Base-by-base conservation (phyloP, 495 filamentous ascomycete species). In the Amorphotheca resinae region DNA sequence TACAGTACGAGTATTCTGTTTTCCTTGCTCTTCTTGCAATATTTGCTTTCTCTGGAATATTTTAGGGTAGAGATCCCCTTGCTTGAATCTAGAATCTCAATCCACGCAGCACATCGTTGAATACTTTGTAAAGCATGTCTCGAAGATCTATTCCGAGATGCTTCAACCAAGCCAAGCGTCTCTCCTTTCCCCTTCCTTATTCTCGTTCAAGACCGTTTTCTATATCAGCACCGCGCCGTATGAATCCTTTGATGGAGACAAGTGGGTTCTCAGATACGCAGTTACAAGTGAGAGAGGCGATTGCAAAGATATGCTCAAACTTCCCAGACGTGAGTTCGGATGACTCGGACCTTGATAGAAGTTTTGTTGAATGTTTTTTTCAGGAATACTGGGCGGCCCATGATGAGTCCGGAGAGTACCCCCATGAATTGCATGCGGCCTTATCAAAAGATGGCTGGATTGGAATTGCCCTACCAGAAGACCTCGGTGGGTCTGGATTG, bases 371-470 rank as follows among this genome's bases (percentile, higher is more conserved):
- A 16, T 37, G 26, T 26, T n/a, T n/a, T 3, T 21, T 41, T 14
- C 17, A 67, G 64, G 66, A 69, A 22, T 88, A 87, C 60, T 88
- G 82, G 83, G 73, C 73, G 33, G 66, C 77, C 42, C 72, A 65
- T 47, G 83, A 87, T 51, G 68, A 83, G 38, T 68, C 66, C 23
- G 77, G 76, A 46, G 64, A 70, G 38, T 79, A 88, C 53, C 83
- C 84, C 0, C 68, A 74, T 47, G 77, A 83, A 17, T 74, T 91
- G 32, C 81, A 87, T 55, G 72, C 77, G 2, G 77, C 81, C 0
- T 59, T 88, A 44, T 79, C 83, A n/a, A 73, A 74, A 38, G 80
- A 79, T 54, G 81, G 83, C n/a, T 88, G 82, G 81, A 71, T 91
- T 14, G 83, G 84, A 5, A 85, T 87, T 51, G 81, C 82, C 0